Evolutionary conservation across 1,139 yeast species (phyloP).

Genomic region (Taphrina wiesneri): DNA sequence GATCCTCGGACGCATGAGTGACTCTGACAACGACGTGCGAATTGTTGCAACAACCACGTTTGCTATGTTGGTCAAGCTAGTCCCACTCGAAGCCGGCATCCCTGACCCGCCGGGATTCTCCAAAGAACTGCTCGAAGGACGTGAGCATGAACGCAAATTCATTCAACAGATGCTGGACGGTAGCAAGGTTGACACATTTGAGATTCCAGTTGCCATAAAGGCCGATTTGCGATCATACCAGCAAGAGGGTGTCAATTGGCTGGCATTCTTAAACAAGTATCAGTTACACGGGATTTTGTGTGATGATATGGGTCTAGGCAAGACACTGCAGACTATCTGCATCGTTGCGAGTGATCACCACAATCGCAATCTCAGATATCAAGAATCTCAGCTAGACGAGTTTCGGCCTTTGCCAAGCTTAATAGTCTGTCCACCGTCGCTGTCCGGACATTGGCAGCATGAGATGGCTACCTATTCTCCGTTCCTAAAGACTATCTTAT

Average conservation of each 20-base stretch:
- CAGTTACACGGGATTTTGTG: slow-evolving; percentile 95
- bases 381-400: slow-evolving; percentile 62
- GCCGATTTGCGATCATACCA: slow-evolving; percentile 94
- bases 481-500: slow-evolving; percentile 74
- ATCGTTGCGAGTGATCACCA: slow-evolving; percentile 96
- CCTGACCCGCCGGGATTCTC: slow-evolving; percentile 96
- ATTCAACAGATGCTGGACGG: slow-evolving; percentile 98
- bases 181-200: slow-evolving; percentile 83
- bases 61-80: slow-evolving; percentile 92
- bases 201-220: slow-evolving; percentile 83
- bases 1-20: slow-evolving; percentile 96
- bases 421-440: slow-evolving; percentile 92
- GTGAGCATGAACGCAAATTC: slow-evolving; percentile 92
- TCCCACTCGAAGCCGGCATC: slow-evolving; percentile 92
- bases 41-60: slow-evolving; percentile 90
- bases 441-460: slow-evolving; percentile 99
- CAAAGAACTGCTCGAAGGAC: slow-evolving; percentile 73
- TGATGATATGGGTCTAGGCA: slow-evolving; percentile 99
- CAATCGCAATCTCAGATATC: slow-evolving; percentile 69
- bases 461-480: slow-evolving; percentile 91
- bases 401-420: slow-evolving; percentile 76
- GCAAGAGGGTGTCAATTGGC: slow-evolving; percentile 98
- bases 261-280: slow-evolving; percentile 90
- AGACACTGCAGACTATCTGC: slow-evolving; percentile 94
- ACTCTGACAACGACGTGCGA: slow-evolving; percentile 85